Evolutionary conservation across 805 yeast genomes (phyloP), one percentile per base, ranked within the genome.

Genomic region (Zygosaccharomyces pseudorouxii): DNA sequence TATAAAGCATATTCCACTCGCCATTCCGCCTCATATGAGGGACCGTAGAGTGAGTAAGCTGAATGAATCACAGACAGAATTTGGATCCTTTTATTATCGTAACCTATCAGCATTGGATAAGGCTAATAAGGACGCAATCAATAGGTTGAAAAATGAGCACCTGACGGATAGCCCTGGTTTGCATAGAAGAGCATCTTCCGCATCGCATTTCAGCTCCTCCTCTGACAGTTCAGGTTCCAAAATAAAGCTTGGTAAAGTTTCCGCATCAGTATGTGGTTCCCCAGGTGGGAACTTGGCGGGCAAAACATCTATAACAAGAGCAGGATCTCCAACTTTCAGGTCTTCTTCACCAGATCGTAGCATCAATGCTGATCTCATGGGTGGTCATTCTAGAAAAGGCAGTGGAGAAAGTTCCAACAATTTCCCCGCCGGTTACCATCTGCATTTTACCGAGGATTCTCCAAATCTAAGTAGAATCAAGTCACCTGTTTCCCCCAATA

Each of bases 101-200:
- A 93, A 93, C 63, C 70, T 93, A 53, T 83, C 92, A 4, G 93
- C 93, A 5, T 75, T 95, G 48, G 98, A 93, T 57, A 86, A 86
- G 58, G 97, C 96, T 7, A 93, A 93, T 62, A 89, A 88, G 61
- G 97, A 90, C 68, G 90, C 86, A 11, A 89, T 93, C 54, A 86
- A 87, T 59, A 73, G 96, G 53, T 76, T 93, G 62, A 86, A 89
- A 60, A 83, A 76, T 27, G 98, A 92, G 63, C 95, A 88, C 64
- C 55, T 83, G 54, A 65, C 65, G 35, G 70, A 65, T n/a, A 52
- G 45, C 19, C 55, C 56, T 3, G 53, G 54, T 6, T 30, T 33
- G 6, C 73, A 69, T 48, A 65, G 71, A 48, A 53, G 65, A 28
- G 49, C 62, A 2, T 62, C 67, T 0, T 60, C 64, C 25, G 62